Evolutionary conservation across 192 early-diverging fungal species (phyloP), one percentile per base, ranked within the genome.

Genomic region (Hyaloraphidium curvatum): DNA sequence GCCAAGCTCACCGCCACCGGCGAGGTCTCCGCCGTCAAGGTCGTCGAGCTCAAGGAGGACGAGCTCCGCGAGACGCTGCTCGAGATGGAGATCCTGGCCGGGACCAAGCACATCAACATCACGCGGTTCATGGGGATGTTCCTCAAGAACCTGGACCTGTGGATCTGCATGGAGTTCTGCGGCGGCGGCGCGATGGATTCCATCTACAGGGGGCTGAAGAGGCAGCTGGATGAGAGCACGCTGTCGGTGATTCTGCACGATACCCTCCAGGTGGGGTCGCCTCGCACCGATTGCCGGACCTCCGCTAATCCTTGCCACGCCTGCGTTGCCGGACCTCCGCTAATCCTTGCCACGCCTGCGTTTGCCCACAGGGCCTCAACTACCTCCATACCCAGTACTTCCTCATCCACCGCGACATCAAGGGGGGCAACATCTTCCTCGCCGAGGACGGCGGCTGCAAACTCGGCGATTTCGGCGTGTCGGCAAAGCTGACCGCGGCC

Each of bases 121-220:
- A 75, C 72, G 17, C 41, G 60, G 53, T 78, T 73, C 51, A 71
- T 73, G 67, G 73, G 70, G 9, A 67, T 70, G 29, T 79, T 76
- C 53, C 40, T 79, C 25, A 78, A 79, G 52, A 75, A 72, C 11
- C 56, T 79, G 29, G 76, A 79, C 61, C 58, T 79, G 22, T 79
- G 77, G 77, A 77, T 77, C 59, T 76, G 73, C 55, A 79, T 79
- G 76, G 76, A 79, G 51, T 67, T 71, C 31, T 78, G 76, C 58
- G 66, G 64, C 3, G 76, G 71, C 19, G 76, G 76, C 25, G 71
- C 76, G 2, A 39, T 78, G 33, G 76, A 78, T 66, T 72, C 71
- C 1, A 60, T 78, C 27, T 78, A 78, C 55, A 53, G 72, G 67
- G 67, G 74, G 25, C 51, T 74, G 33, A 72, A 69, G 33, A 78